phyloP scores from a whole-genome alignment of 345 rosid genomes.

The Syzygium oleosum region DNA sequence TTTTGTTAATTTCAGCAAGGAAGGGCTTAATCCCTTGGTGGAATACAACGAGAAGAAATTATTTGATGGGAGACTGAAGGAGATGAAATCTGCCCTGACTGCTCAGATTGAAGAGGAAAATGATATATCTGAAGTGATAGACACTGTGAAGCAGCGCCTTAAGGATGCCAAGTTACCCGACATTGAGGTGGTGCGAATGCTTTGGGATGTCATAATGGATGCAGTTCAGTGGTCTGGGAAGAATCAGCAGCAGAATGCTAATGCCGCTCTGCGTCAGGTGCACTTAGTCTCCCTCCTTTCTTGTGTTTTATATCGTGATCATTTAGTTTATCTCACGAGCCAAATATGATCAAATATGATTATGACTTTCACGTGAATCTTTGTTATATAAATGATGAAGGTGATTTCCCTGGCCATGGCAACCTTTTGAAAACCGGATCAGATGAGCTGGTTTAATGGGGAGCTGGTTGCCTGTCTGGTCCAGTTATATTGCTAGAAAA shows the following conservation, averaged over 20 bases:
- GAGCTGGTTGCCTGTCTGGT: not conserved
- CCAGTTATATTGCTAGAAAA: not conserved
- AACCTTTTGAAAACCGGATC: not conserved
- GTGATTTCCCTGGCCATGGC: not conserved
- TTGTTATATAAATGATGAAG: not conserved
- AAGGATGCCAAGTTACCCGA: slow-evolving; percentile 86
- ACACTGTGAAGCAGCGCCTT: slow-evolving; percentile 71
- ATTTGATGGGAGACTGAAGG: slow-evolving; percentile 84
- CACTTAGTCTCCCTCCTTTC: not conserved
- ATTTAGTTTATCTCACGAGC: not conserved
- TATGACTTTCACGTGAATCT: not conserved
- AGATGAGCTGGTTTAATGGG: not conserved
- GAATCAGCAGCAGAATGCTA: slow-evolving; percentile 98
- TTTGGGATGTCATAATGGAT: slow-evolving; percentile 97
- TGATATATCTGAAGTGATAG: slow-evolving; percentile 78
- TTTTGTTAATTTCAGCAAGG: slow-evolving; percentile 56
- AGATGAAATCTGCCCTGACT: slow-evolving; percentile 78
- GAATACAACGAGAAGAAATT: slow-evolving; percentile 93
- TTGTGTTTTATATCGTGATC: not conserved
- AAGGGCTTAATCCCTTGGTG: slow-evolving; percentile 67
- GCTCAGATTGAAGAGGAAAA: slow-evolving; percentile 73
- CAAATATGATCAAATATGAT: not conserved
- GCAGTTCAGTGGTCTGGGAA: slow-evolving; percentile 99
- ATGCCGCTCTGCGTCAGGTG: slow-evolving; percentile 83
- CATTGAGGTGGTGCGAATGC: slow-evolving; percentile 62